Base-by-base conservation (phyloP, 352 stramenopile species). In the Globisporangium middletonii region DNA sequence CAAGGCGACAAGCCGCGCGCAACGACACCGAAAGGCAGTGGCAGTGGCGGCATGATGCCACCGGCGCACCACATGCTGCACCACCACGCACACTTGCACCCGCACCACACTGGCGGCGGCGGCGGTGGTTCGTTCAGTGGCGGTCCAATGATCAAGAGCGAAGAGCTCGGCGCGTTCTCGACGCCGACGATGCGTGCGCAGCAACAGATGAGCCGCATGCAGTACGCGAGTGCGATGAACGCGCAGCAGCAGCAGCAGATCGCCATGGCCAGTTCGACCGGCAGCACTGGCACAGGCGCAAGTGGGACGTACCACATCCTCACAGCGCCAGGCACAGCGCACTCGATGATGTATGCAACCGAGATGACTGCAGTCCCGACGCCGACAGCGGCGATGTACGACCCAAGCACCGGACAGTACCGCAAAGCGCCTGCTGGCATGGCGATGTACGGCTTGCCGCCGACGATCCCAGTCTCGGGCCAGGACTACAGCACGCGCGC, bases 111-210 rank as follows among this genome's bases (percentile, higher is more conserved):
- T 45, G 16, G 16, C n/a, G 43, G 43, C 6, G 19, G 50, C 0
- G 48, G 57, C 0, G 63, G 61, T 4, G 57, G 57, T 23, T 49
- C 50, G 43, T 89, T 89, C 62, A 65, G 71, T 4, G 67, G 71
- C 4, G 67, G 66, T 4, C 65, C 64, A 2, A 74, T 89, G 65
- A 67, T 89, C 52, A 89, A 89, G 58, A 87, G 75, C 59, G 79
- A 89, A 54, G 76, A 89, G 55, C 71, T 89, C 0, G 63, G 68
- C 2, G 61, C 73, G 12, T 89, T 85, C 55, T 73, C 71, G 0
- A 46, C 56, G 23, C 35, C 23, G 0, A 82, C n/a, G 0, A 84
- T 89, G 71, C 70, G 72, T 18, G 46, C 67, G 19, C 67, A 65
- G 7, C 74, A 71, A 35, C 73, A 77, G 65, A 63, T 80, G 51